A percentile compares a stretch with the other conserved stretches of the same genome.
These are phyloP conservation scores for Heliamphora pulchella DNA, from an alignment of 179 eudicot genomes.

Conservation along the genomic window DNA sequence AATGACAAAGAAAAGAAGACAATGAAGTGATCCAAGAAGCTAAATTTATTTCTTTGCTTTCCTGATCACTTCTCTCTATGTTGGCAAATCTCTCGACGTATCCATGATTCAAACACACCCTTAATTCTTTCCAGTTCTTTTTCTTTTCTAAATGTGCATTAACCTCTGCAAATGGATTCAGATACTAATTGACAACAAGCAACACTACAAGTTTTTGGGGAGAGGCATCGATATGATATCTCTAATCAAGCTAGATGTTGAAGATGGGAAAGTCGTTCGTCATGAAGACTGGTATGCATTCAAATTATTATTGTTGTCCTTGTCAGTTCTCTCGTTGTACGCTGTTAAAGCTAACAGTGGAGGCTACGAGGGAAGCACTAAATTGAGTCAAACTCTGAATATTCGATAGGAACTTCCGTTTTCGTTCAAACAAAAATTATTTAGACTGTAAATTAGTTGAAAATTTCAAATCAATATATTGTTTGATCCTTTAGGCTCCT, in stretches of 20 bases:
- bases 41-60: too few relatives aligned
- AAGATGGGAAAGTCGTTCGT: slow-evolving; percentile 62
- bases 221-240: slow-evolving; percentile 62
- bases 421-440: neutral
- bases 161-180: slow-evolving; percentile 14
- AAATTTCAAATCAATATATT: neutral
- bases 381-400: too few relatives aligned
- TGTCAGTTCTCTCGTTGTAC: neutral
- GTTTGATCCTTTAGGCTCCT: neutral
- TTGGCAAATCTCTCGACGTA: too few relatives aligned
- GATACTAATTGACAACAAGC: slow-evolving; percentile 79
- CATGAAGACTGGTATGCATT: slow-evolving; percentile 69
- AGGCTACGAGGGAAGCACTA: too few relatives aligned
- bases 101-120: too few relatives aligned
- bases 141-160: neutral
- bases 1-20: too few relatives aligned
- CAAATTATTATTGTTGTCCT: neutral
- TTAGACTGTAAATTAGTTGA: neutral
- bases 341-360: neutral
- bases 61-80: too few relatives aligned
- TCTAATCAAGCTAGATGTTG: slow-evolving; percentile 52
- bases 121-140: slow-evolving; percentile 4
- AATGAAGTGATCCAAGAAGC: too few relatives aligned
- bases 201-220: slow-evolving; percentile 66
- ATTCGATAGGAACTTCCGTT: neutral